Base-by-base conservation (phyloP, 495 filamentous ascomycete species). In the Diplogelasinospora grovesii region DNA sequence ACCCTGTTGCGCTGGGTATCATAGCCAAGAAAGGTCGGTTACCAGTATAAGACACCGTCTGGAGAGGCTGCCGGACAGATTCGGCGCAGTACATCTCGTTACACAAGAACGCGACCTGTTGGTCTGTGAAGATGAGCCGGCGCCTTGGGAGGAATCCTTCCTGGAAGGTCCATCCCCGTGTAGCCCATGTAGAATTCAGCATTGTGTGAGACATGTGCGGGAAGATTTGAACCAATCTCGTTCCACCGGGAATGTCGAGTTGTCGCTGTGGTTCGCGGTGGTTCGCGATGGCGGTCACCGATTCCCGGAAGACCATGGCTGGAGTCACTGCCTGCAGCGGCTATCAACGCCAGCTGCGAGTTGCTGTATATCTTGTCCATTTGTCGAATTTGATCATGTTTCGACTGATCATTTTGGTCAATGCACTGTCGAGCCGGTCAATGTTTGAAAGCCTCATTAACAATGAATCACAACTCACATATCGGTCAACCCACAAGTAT, bases 81-180 rank as follows among this genome's bases (percentile, higher is more conserved):
- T 39, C 36, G 6, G 22, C 15, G 22, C 13, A n/a, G n/a, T 15
- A 16, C 42, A 45, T 59, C 9, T 22, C 36, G 9, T 49, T 36
- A 43, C 62, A 67, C 16, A 63, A 51, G 40, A 59, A 70, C 26
- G 59, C 63, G 13, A 52, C 33, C 35, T 65, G 53, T 0, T 50
- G 16, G 8, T 56, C 49, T 0, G 50, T 58, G 27, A 44, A 38
- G 2, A 44, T 4, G 23, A 44, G 33, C 4, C 10, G 16, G 8
- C 63, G 54, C n/a, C 32, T 32, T 2, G 63, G 59, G 5, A 69
- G 40, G 1, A 64, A 7, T 0, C 32, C 56, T 35, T 70, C 66
- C 37, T 70, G 66, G 39, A 50, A 69, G 1, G 66, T 69, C 66
- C 66, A 69, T 3, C 55, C 66, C 22, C 66, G 36, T 1, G 56